Base-by-base conservation (phyloP, 2,329 filamentous ascomycete species). In the Nakataea oryzae region DNA sequence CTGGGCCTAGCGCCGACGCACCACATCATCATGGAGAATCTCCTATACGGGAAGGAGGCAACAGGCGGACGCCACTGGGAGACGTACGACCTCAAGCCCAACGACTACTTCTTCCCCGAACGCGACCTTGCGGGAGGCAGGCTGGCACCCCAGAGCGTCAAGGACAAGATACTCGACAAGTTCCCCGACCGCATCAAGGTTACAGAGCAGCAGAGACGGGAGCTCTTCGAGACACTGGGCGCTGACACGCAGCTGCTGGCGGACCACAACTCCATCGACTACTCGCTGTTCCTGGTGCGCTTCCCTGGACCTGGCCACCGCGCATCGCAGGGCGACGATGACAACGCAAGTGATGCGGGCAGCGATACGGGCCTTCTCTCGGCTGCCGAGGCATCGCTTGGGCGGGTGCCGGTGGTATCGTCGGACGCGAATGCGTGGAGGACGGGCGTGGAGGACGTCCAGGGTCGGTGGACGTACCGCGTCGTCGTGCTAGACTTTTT, bases 21-120 rank as follows among this genome's bases (percentile, higher is more conserved):
- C 66, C 88, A 91, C 69, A 88, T 91, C 64, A 79, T 91, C 68
- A 91, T 91, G 89, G 88, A 91, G 71, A 91, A 91, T 69, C 77
- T 90, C 2, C 75, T 90, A 28, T 84, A 82, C 64, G 88, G 87
- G 1, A 75, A 62, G 70, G 41, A 41, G 28, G 12, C 76, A 57
- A 59, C 59, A 64, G 1, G 66, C 69, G 30, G 65, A 64, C 1
- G 26, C 28, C 73, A 78, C 24, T 91, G 88, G 88, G 85, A 91
- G 69, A 85, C 83, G 1, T 91, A 86, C 73, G 89, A 91, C 64
- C 79, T 91, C 59, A 92, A 92, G 69, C 89, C 89, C 0, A 83
- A 81, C 27, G 82, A 85, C 63, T 91, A 91, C 74, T 91, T 91
- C 75, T 91, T 86, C 69, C 89, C 89, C 0, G 88, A 91, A 69